Evolutionary conservation across 1,139 yeast species (phyloP).

Genomic region (Magnusiomyces fungicola): DNA sequence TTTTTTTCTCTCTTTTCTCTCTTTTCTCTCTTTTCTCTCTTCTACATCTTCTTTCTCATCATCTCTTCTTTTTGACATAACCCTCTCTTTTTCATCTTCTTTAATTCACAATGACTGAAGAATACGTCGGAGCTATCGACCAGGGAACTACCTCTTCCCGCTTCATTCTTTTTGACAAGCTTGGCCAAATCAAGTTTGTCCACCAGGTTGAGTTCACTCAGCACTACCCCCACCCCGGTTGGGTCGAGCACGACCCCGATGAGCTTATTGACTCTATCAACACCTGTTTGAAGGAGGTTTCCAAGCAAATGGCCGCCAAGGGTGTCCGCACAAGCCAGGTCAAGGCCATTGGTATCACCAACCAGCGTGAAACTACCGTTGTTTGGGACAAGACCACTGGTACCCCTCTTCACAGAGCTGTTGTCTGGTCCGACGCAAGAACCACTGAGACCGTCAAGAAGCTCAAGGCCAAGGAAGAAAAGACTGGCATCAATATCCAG

Average conservation of each 20-base stretch:
- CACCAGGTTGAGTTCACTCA: conserved; percentile 72
- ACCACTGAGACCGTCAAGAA: conserved; percentile 67
- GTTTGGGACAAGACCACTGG: conserved; percentile 87
- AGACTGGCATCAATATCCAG: conserved; percentile 36
- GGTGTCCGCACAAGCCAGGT: conserved; percentile 29
- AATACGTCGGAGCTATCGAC: conserved; percentile 51
- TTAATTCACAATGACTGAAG: conserved; percentile 14
- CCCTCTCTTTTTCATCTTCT: not conserved
- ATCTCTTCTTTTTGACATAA: not conserved
- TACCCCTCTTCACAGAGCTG: conserved; percentile 74
- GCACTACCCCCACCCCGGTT: conserved; percentile 39
- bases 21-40: not conserved
- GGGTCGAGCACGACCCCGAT: conserved; percentile 93
- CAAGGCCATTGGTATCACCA: conserved; percentile 68
- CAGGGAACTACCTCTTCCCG: conserved; percentile 96
- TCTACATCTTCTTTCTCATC: not conserved
- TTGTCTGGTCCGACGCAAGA: conserved; percentile 95
- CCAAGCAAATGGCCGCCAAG: conserved; percentile 27
- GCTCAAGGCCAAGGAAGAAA: conserved; percentile 52
- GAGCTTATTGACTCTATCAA: conserved; percentile 71
- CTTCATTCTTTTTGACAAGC: conserved; percentile 67
- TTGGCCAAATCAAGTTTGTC: conserved; percentile 72
- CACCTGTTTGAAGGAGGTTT: conserved; percentile 33
- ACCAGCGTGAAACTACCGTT: conserved; percentile 92
- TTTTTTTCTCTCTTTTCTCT: not conserved